Base-by-base conservation (phyloP, 257 asterid genomes). In the Solanum gracilifrons region DNA sequence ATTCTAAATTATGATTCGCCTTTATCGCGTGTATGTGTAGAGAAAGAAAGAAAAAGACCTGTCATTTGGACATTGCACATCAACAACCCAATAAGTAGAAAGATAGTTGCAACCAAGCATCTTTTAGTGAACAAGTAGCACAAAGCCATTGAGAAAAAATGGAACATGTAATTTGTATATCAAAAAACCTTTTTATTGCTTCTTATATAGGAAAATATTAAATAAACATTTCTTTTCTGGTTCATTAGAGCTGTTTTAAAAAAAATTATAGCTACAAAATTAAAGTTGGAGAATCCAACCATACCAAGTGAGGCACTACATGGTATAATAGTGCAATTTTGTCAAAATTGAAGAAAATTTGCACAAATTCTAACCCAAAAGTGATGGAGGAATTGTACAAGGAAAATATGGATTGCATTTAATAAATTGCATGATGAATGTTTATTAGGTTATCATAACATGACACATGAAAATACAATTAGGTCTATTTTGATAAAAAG, bases 201-300 rank as follows among this genome's bases (percentile, higher is more conserved):
- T 39, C 36, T 41, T 77, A 77, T 77, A 76, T 37, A 76, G 35
- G 60, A 10, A 76, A 37, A 29, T 5, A 21, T 1, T 5, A 29
- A 12, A 68, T 6, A 1, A 5, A 3, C 5, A 13, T 29, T 13
- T 5, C 1, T 29, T 68, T 29, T 68, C 1, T 68, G 0, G 6
- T 69, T 29, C 0, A n/a, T 3, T 69, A 69, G n/a, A 12, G 37
- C 12, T 13, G 3, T n/a, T n/a, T n/a, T n/a, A n/a, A n/a, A n/a
- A n/a, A n/a, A n/a, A n/a, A n/a, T 69, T 69, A 3, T 9, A 29
- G 37, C 23, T 66, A 66, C 16, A 72, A 71, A 69, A 29, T 8
- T 16, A 5, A 18, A 20, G 46, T 72, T 33, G 12, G 27, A 72
- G 8, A 32, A 39, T 76, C 13, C 23, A 76, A n/a, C 10, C 60